These are phyloP conservation scores for Macrolepiota dolichaula DNA, from an alignment of 768 basidiomycete genomes.

Conservation along the genomic window DNA sequence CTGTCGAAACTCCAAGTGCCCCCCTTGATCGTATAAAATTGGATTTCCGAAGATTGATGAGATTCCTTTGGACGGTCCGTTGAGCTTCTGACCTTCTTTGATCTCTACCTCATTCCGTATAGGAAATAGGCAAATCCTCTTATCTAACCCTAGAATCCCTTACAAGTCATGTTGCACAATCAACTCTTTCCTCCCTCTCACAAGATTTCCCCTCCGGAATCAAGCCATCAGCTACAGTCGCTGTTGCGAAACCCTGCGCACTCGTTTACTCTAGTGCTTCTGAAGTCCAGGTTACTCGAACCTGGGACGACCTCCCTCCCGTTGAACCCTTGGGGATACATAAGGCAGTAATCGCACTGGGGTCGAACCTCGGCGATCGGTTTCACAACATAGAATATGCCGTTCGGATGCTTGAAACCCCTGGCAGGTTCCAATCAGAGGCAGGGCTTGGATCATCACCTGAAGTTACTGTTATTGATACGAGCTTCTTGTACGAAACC, in stretches of 20 bases:
- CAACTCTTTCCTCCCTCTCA: slow-evolving; percentile 32
- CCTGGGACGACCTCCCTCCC: slow-evolving; percentile 30
- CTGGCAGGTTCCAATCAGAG: slow-evolving; percentile 24
- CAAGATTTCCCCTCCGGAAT: slow-evolving; percentile 18
- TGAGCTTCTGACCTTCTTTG: neutral
- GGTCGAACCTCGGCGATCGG: slow-evolving; percentile 88
- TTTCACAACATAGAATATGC: slow-evolving; percentile 81
- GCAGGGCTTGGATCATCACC: slow-evolving; percentile 8
- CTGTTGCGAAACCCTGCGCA: slow-evolving; percentile 71
- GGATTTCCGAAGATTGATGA: slow-evolving; percentile 39
- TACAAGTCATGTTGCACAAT: slow-evolving; percentile 50
- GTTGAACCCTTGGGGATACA: neutral
- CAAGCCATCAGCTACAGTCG: slow-evolving; percentile 38
- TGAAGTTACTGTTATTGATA: slow-evolving; percentile 53
- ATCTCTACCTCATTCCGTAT: neutral
- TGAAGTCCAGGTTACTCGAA: slow-evolving; percentile 57
- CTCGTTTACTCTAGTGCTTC: slow-evolving; percentile 64
- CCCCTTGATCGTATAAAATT: neutral
- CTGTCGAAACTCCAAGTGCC: slow-evolving; percentile 18
- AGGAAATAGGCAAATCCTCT: slow-evolving; percentile 2
- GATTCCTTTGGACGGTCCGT: slow-evolving; percentile 31
- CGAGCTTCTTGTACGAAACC: slow-evolving; percentile 91
- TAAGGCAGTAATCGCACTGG: slow-evolving; percentile 71
- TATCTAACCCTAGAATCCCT: slow-evolving; percentile 72
- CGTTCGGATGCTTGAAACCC: slow-evolving; percentile 63